A percentile compares a stretch with the other conserved stretches of the same genome.
These are phyloP conservation scores for Plasmodium coatneyi DNA, from an alignment of 169 alveolate species.

Conservation along the genomic window DNA sequence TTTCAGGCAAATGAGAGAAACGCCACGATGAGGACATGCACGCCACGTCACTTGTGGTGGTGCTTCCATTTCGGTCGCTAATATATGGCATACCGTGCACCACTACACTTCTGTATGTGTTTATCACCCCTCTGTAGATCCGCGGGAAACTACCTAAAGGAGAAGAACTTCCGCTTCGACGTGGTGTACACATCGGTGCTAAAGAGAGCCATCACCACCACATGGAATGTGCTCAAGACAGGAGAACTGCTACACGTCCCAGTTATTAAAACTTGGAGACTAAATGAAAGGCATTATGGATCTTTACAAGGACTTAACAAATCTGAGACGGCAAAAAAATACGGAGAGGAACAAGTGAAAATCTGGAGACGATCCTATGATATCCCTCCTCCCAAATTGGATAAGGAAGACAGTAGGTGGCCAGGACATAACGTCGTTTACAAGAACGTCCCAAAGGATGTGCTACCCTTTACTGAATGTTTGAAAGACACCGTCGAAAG, in stretches of 20 bases:
- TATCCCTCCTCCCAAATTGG: constrained; percentile 98
- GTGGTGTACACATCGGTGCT: constrained; percentile 96
- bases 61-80: neutral
- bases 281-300: constrained; percentile 98
- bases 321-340: constrained; percentile 96
- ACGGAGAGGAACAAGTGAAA: constrained; percentile 96
- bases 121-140: constrained; percentile 58
- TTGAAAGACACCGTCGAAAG: constrained; percentile 95
- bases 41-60: neutral
- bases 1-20: neutral
- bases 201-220: constrained; percentile 95
- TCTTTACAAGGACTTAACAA: constrained; percentile 97
- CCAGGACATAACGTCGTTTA: constrained; percentile 93
- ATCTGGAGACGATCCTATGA: constrained; percentile 97
- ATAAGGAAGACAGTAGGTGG: constrained; percentile 89
- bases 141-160: constrained; percentile 94
- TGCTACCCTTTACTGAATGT: constrained; percentile 96
- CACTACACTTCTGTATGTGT: neutral
- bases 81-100: neutral
- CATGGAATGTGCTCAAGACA: constrained; percentile 91
- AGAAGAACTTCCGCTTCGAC: constrained; percentile 92
- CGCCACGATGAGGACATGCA: neutral
- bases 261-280: constrained; percentile 92
- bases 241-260: constrained; percentile 93
- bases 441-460: constrained; percentile 89